Conservation (phyloP, 352 stramenopile genomes). For the Pythium dissimile region DNA sequence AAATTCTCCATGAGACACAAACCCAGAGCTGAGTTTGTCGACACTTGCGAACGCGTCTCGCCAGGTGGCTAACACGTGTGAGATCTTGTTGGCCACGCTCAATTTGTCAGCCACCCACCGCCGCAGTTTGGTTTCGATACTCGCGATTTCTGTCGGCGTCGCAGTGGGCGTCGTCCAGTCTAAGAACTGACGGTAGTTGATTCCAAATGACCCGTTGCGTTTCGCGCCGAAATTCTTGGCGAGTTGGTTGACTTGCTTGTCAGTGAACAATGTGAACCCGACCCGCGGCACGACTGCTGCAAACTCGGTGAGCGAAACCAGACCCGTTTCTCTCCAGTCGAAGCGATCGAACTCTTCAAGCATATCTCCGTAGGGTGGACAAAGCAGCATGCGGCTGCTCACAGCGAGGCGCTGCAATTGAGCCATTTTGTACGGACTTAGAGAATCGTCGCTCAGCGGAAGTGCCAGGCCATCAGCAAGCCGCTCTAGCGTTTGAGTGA, state of each 20-base stretch:
- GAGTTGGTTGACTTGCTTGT: constrained; percentile 35
- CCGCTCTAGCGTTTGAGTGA: constrained; percentile 34
- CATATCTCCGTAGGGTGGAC: constrained; percentile 29
- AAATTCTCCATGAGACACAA: constrained; percentile 39
- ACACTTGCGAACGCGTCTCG: constrained; percentile 31
- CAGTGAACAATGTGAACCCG: constrained; percentile 48
- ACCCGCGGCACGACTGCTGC: constrained; percentile 27
- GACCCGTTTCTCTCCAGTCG: constrained; percentile 51
- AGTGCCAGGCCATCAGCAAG: background rate
- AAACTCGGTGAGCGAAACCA: constrained; percentile 52
- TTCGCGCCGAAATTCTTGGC: constrained; percentile 56
- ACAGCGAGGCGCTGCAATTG: constrained; percentile 44
- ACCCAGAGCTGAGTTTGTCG: constrained; percentile 20
- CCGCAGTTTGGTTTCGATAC: constrained; percentile 49
- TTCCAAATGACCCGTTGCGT: constrained; percentile 36
- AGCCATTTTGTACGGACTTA: constrained; percentile 41
- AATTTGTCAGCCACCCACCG: constrained; percentile 29
- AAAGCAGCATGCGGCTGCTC: constrained; percentile 51
- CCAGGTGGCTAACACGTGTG: constrained; percentile 38
- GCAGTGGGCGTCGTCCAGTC: constrained; percentile 56
- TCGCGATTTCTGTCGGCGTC: constrained; percentile 29
- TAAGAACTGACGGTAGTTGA: constrained; percentile 68
- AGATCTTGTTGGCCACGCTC: constrained; percentile 29
- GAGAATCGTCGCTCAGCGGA: constrained; percentile 8
- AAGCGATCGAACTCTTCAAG: constrained; percentile 56